Base-by-base conservation (phyloP, 768 basidiomycete species). In the Tephrocybe sp. region DNA sequence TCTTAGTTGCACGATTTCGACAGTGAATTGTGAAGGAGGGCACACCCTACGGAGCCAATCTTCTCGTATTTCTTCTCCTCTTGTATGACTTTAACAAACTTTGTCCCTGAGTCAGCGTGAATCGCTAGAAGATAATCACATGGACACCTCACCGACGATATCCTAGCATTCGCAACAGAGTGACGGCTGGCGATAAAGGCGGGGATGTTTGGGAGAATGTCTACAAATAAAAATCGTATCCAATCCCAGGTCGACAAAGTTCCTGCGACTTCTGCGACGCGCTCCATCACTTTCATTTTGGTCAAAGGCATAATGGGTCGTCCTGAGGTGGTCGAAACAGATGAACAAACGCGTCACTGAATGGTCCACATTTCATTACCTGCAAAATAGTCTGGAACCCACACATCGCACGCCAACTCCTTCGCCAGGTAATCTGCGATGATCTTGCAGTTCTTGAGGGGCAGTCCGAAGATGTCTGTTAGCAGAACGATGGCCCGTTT, bases 381-480 rank as follows among this genome's bases (percentile, higher is more conserved):
- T 42, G 68, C 61, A 54, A 83, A 83, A 31, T 77, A 51, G 61
- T 83, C 83, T 6, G 80, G 81, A 45, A 77, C 69, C 76, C 78
- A 83, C 21, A 81, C 80, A 56, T 83, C 82, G 48, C 79, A 77
- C 4, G 63, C 65, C 22, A 82, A 54, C 7, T 64, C 45, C 48
- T 71, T 64, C 9, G 77, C 71, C 15, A 78, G 63, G 26, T 62
- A 63, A 24, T 83, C 80, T 2, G 80, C 80, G 1, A 82, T 65
- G 42, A 84, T 67, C 59, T 77, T 81, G 58, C 62, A 69, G 51
- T 84, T 83, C 12, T 69, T 65, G 28, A 82, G 56, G 5, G 70
- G 65, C 1, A 82, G 64, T 1, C 80, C 82, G 56, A 81, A 84
- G n/a, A 69, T 70, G 47, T 84, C 80, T 0, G 77, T 79, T 38